Evolutionary conservation across 148 eudicot species (phyloP).

Genomic region (Talinum fruticosum): DNA sequence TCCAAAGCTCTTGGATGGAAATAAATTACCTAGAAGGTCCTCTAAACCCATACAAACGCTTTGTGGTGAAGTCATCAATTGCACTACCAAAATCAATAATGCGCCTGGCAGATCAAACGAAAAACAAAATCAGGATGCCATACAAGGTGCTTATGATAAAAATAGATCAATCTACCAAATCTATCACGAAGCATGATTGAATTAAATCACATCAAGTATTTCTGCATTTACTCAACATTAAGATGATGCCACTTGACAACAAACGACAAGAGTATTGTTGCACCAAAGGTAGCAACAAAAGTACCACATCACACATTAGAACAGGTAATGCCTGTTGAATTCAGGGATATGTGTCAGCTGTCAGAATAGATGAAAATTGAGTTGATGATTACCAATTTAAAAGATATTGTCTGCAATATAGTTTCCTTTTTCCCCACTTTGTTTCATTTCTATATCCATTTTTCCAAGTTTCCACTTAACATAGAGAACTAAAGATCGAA

Average conservation of each 20-base stretch:
- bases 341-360: background rate
- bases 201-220: too few relatives aligned
- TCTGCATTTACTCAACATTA: conserved; percentile 3
- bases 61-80: conserved; percentile 69
- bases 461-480: too few relatives aligned
- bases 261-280: background rate
- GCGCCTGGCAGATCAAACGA: conserved; percentile 55
- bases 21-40: conserved; percentile 85
- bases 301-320: background rate
- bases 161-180: background rate
- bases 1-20: background rate
- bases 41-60: conserved; percentile 65
- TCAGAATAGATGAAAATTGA: background rate
- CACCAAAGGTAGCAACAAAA: background rate
- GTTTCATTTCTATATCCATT: too few relatives aligned
- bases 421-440: background rate
- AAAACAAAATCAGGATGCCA: conserved; percentile 2
- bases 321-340: background rate
- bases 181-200: background rate
- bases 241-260: background rate
- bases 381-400: background rate
- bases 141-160: background rate
- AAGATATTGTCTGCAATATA: background rate
- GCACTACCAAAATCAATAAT: conserved; percentile 98
- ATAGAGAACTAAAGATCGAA: too few relatives aligned